Conservation (phyloP, 345 rosid genomes). For the Eucalyptus cloeziana region DNA sequence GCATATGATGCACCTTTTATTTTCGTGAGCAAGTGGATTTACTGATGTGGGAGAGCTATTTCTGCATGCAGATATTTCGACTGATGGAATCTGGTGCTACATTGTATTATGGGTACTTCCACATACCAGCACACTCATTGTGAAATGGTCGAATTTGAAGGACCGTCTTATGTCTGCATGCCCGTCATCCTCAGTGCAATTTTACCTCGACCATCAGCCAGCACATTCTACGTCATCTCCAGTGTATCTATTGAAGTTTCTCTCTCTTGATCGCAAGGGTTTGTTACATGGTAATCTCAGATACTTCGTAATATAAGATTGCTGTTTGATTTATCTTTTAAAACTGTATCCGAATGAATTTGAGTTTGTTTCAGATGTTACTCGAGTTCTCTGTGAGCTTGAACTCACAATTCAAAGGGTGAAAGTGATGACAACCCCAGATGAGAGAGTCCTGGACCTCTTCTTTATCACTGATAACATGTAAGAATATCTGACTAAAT, state of each 20-base stretch:
- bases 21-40: background rate
- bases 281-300: constrained; percentile 54
- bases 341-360: background rate
- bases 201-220: constrained; percentile 26
- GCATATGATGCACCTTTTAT: background rate
- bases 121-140: constrained; percentile 12
- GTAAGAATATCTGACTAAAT: constrained; percentile 19
- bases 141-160: constrained; percentile 73
- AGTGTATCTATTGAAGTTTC: constrained; percentile 64
- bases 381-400: constrained; percentile 69
- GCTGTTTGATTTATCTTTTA: background rate
- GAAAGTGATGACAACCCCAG: constrained; percentile 81
- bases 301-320: background rate
- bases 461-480: constrained; percentile 73
- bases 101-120: constrained; percentile 75
- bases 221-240: constrained; percentile 22
- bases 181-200: constrained; percentile 37
- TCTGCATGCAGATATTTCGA: constrained; percentile 57
- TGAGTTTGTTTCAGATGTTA: constrained; percentile 45
- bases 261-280: constrained; percentile 49
- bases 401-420: constrained; percentile 78
- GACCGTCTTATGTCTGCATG: constrained; percentile 55
- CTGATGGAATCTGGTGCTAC: constrained; percentile 85
- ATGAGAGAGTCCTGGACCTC: constrained; percentile 71
- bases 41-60: background rate